Conservation (phyloP, 768 basidiomycete genomes). For the Hericium alpestre region DNA sequence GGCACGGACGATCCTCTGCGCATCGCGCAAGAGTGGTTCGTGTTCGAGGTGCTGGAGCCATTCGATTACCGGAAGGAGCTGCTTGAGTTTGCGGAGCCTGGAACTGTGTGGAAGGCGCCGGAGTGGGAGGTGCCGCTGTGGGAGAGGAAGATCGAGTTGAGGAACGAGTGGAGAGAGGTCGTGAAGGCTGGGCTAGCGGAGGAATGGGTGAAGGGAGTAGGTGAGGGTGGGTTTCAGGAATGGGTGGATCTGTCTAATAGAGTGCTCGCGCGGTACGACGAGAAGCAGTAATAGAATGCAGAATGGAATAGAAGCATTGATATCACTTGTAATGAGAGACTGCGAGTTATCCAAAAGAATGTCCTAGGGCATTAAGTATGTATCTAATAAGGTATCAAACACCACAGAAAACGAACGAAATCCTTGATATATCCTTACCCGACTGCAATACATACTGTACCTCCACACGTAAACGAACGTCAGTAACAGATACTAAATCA, state of each 20-base stretch:
- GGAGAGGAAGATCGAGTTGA: constrained; percentile 32
- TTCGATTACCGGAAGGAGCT: constrained; percentile 61
- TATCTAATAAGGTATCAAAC: background rate
- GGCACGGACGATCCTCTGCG: constrained; percentile 23
- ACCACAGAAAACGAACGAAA: background rate
- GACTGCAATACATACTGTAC: background rate
- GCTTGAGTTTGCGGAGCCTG: constrained; percentile 32
- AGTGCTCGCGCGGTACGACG: constrained; percentile 22
- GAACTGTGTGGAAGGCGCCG: constrained; percentile 27
- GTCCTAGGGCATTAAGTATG: background rate
- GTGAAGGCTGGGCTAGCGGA: constrained; percentile 45
- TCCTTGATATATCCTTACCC: background rate
- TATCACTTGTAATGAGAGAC: background rate
- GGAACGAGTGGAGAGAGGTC: constrained; percentile 47
- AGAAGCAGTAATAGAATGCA: background rate
- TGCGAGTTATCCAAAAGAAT: background rate
- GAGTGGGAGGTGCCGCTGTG: constrained; percentile 55
- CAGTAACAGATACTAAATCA: constrained; percentile 35
- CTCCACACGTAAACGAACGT: background rate
- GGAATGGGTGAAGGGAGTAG: constrained; percentile 52
- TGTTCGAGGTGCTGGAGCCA: constrained; percentile 40
- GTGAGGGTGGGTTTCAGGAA: constrained; percentile 41
- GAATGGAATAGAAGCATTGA: background rate
- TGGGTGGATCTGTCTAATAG: constrained; percentile 45
- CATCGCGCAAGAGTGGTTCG: constrained; percentile 50